A percentile compares a stretch with the other conserved stretches of the same genome.
These are phyloP conservation scores for Fraxinus paxiana DNA, from an alignment of 305 asterid genomes.

Conservation along the genomic window DNA sequence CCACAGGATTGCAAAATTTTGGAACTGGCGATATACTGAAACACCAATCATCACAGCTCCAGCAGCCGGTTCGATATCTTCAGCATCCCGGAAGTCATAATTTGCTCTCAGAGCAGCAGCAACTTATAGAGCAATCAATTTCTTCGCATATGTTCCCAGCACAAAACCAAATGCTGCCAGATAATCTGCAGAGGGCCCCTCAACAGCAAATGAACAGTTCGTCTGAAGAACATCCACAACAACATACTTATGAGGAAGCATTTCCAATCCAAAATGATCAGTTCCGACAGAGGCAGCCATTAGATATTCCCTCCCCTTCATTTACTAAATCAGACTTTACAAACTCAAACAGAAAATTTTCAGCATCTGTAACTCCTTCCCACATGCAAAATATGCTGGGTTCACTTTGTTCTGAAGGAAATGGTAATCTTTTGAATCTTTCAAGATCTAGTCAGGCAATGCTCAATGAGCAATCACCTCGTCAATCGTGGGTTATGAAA, in stretches of 20 bases:
- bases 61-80: conserved; percentile 63
- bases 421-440: conserved; percentile 52
- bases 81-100: conserved; percentile 52
- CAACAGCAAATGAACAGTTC: conserved; percentile 41
- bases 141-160: conserved; percentile 39
- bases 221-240: conserved; percentile 43
- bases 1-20: conserved; percentile 61
- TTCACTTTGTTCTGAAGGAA: conserved; percentile 62
- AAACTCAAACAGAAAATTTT: conserved; percentile 45
- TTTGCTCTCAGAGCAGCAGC: conserved; percentile 51
- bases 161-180: conserved; percentile 48
- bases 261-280: conserved; percentile 54
- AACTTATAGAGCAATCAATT: conserved; percentile 30
- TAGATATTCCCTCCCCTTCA: conserved; percentile 62
- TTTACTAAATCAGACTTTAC: conserved; percentile 55
- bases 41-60: conserved; percentile 67
- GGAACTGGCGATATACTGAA: conserved; percentile 57
- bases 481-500: conserved; percentile 61
- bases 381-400: conserved; percentile 70
- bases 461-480: conserved; percentile 53
- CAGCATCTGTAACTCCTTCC: conserved; percentile 47
- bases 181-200: conserved; percentile 42
- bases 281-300: conserved; percentile 60
- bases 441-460: conserved; percentile 55
- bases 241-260: conserved; percentile 52